Conservation (phyloP, 106 monocot genomes). For the Platanthera guangdongensis region DNA sequence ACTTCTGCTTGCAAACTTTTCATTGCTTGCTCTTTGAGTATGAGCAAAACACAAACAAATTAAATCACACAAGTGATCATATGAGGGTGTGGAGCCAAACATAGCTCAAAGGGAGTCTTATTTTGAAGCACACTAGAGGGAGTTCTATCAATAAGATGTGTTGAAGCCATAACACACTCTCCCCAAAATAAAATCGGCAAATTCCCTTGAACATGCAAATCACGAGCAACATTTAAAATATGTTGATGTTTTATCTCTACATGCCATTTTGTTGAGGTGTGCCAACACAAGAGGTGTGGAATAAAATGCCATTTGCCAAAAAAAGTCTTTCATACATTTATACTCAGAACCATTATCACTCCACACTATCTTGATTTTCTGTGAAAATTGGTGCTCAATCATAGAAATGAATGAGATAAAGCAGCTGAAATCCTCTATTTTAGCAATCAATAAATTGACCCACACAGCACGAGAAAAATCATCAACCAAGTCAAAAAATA, state of each 20-base stretch:
- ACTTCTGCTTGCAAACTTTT: background rate
- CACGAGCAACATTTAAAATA: constrained; percentile 7
- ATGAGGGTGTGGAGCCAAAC: background rate
- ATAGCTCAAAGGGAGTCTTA: background rate
- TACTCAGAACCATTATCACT: background rate
- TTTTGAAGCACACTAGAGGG: background rate
- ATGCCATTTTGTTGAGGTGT: constrained; percentile 2
- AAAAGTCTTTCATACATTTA: constrained; percentile 2
- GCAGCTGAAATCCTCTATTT: background rate
- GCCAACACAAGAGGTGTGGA: constrained; percentile 1
- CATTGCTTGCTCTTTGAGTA: background rate
- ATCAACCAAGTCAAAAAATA: too few species aligned
- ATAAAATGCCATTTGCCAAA: constrained; percentile 7
- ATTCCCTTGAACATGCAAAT: background rate
- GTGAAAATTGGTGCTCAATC: background rate
- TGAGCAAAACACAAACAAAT: background rate
- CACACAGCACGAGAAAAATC: too few species aligned
- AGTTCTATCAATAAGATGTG: background rate
- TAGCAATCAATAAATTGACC: background rate
- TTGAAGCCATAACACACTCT: background rate
- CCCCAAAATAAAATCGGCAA: constrained; percentile 2
- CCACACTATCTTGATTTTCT: background rate
- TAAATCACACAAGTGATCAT: background rate
- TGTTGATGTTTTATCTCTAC: background rate
- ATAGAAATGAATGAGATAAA: background rate